Evolutionary conservation across 1,139 yeast genomes (phyloP).

Genomic region (Nakaseomyces uthaithaninus): DNA sequence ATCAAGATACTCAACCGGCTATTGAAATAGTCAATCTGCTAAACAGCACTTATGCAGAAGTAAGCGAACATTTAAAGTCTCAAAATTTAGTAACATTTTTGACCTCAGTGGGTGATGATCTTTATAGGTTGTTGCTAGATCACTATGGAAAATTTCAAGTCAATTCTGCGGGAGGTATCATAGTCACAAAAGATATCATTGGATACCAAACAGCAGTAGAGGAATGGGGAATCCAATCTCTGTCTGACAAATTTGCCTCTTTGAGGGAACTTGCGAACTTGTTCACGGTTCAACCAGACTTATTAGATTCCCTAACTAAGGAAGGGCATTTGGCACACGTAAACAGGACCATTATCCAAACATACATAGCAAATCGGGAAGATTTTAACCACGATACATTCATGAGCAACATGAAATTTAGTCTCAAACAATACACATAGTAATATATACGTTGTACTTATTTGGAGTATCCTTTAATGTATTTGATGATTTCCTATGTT

Average conservation of each 20-base stretch:
- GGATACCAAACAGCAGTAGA: slow-evolving; percentile 70
- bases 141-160: slow-evolving; percentile 74
- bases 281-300: slow-evolving; percentile 70
- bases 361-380: slow-evolving; percentile 61
- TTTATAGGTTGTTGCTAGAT: slow-evolving; percentile 53
- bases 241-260: slow-evolving; percentile 62
- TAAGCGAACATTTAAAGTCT: slow-evolving; percentile 39
- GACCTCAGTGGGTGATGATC: slow-evolving; percentile 50
- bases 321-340: slow-evolving; percentile 73
- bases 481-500: too few relatives aligned
- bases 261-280: slow-evolving; percentile 78
- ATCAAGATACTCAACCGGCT: slow-evolving; percentile 65
- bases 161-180: slow-evolving; percentile 74
- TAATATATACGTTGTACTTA: too few relatives aligned
- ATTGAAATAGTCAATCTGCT: slow-evolving; percentile 52
- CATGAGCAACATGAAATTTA: slow-evolving; percentile 22
- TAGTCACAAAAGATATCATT: slow-evolving; percentile 77
- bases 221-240: slow-evolving; percentile 55
- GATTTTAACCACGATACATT: slow-evolving; percentile 45
- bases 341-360: slow-evolving; percentile 58
- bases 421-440: slow-evolving; percentile 15
- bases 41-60: slow-evolving; percentile 37
- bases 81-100: slow-evolving; percentile 48
- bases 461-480: too few relatives aligned
- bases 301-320: slow-evolving; percentile 67